Conservation (phyloP, 108 stramenopile species). For the Chaetoceros tenuissimus region DNA sequence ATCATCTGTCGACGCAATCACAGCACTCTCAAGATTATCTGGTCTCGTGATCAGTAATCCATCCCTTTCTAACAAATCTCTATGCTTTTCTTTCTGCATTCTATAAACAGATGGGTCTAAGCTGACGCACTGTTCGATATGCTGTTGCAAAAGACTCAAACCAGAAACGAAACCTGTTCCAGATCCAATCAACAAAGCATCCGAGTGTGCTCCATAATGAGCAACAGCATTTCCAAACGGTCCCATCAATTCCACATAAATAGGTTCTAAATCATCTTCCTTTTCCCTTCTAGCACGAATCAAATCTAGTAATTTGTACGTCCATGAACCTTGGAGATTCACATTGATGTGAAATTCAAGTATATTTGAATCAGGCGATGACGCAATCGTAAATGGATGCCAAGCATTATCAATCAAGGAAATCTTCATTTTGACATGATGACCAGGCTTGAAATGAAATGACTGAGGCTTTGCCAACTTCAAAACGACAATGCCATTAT, state of each 20-base stretch:
- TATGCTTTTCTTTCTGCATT: no score
- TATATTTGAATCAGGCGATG: slow-evolving; percentile 14
- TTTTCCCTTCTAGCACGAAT: no score
- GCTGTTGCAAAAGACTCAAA: slow-evolving; percentile 26
- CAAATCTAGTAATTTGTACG: not conserved
- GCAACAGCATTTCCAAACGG: slow-evolving; percentile 34
- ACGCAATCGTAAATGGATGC: slow-evolving; percentile 39
- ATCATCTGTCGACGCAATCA: no score
- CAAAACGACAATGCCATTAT: slow-evolving; percentile 19
- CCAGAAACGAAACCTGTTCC: slow-evolving; percentile 41
- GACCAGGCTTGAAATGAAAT: slow-evolving; percentile 34
- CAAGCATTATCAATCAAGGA: slow-evolving; percentile 15
- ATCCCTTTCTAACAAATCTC: no score
- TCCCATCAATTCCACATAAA: slow-evolving; percentile 29
- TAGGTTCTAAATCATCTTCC: not conserved
- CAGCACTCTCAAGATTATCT: no score
- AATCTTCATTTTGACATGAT: slow-evolving; percentile 25
- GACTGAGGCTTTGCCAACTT: slow-evolving; percentile 20
- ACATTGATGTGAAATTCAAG: slow-evolving; percentile 40
- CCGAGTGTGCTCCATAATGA: slow-evolving; percentile 14
- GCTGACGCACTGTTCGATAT: slow-evolving; percentile 16
- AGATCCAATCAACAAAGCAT: slow-evolving; percentile 28
- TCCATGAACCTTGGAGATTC: slow-evolving; percentile 3
- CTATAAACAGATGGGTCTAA: no score
- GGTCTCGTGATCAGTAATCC: no score